A percentile compares a stretch with the other conserved stretches of the same genome.
Conservation (phyloP, 192 early-diverging fungal species). For the Fimicolochytrium jonesii region DNA sequence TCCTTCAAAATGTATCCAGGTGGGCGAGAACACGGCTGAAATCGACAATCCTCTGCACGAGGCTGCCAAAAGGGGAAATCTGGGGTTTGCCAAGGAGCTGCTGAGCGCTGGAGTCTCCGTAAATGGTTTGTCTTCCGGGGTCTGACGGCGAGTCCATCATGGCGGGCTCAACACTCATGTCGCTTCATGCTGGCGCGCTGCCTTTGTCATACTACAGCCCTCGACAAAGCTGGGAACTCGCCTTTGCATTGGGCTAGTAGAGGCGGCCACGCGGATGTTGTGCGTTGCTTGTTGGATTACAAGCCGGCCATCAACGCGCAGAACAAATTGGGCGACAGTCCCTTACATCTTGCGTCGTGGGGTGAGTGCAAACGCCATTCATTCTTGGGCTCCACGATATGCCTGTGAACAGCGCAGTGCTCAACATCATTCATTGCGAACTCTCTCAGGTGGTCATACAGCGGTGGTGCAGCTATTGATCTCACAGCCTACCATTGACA, state of each 20-base stretch:
- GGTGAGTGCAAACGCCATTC: constrained; percentile 16
- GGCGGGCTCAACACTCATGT: background rate
- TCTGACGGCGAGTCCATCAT: background rate
- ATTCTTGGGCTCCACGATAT: background rate
- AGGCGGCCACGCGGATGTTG: constrained; percentile 45
- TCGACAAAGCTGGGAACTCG: constrained; percentile 53
- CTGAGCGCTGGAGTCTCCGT: constrained; percentile 45
- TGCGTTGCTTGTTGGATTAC: constrained; percentile 32
- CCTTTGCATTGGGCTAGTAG: constrained; percentile 53
- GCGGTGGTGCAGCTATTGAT: constrained; percentile 33
- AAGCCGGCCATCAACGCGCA: constrained; percentile 39
- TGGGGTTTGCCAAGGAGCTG: constrained; percentile 39
- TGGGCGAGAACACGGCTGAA: constrained; percentile 46
- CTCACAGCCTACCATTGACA: constrained; percentile 29
- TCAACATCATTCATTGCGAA: background rate
- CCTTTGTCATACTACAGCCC: background rate
- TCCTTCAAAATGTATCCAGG: too few species aligned
- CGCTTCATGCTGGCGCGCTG: background rate
- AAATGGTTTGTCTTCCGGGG: constrained; percentile 22
- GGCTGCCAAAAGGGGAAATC: constrained; percentile 47
- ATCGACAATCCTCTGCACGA: constrained; percentile 56
- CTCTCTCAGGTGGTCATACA: constrained; percentile 30
- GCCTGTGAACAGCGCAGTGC: background rate
- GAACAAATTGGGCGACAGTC: constrained; percentile 56
- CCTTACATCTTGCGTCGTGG: constrained; percentile 51